Base-by-base conservation (phyloP, 257 asterid genomes). In the Osmanthus fragrans region DNA sequence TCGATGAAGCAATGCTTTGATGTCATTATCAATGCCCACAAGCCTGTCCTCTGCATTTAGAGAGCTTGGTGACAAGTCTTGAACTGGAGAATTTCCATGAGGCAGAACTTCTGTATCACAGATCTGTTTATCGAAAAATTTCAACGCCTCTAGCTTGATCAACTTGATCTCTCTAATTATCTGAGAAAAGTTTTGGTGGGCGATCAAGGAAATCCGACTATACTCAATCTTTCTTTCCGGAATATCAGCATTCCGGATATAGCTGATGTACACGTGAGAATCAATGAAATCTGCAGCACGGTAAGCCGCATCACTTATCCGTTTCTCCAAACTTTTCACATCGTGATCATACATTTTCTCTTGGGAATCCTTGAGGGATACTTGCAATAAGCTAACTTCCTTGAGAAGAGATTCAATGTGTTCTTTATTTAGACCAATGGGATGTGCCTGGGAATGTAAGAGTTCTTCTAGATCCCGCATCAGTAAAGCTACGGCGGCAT, bases 1-100 rank as follows among this genome's bases (percentile, higher is more conserved):
- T 71, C 40, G 77, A 11, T 39, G 45, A 25, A 71, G 51, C 65
- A 78, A 32, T 33, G 9, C n/a, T 23, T 58, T 21, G 6, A 72
- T 71, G 63, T 78, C 67, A 56, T 27, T 58, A 30, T 71, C 81
- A 19, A 71, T n/a, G 16, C 77, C 77, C 45, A 78, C 81, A 54
- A 78, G 72, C 63, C 60, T 78, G 30, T 71, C 72, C 66, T 58
- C 65, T 18, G 47, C 9, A 60, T 39, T 42, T 36, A 36, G 11
- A 16, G 70, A 32, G 47, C 78, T 76, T 42, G 40, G 65, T 75
- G 74, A 42, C 30, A 21, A 23, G 56, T 68, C 80, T 47, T 42
- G 69, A 32, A 21, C n/a, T n/a, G 47, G 11, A 36, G 39, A 39
- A 21, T 21, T 36, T 74, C 13, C 34, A 10, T 64, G 21, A n/a